Evolutionary conservation across 768 basidiomycete genomes (phyloP), one percentile per base, ranked within the genome.

Genomic region (Neoboletus subvelutipes): DNA sequence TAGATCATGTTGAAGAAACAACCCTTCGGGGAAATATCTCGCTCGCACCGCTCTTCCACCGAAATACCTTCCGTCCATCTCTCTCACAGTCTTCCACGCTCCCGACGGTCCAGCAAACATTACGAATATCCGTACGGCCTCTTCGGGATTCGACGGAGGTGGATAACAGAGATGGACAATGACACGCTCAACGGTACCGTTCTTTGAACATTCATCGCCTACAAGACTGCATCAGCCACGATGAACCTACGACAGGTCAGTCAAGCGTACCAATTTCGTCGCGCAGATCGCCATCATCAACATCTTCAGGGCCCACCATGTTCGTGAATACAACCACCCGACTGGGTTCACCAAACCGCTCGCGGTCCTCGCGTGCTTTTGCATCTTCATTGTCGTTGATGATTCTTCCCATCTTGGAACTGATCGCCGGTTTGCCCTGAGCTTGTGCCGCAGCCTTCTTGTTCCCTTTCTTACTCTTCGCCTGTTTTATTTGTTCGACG

Each of bases 11-110:
- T 71, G 76, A 18, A 65, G 61, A 65, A 88, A 92, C 43, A 72
- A 67, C 26, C 55, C 56, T 67, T 94, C 91, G 0, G 87, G 77
- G 67, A 87, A 95, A 68, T 94, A 95, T 64, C 88, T 78, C 41
- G 93, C 93, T 43, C 88, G 78, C 31, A 96, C 90, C 17, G 81
- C 80, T 61, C 88, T 80, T 11, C 96, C 96, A 13, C 90, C 94
- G 67, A 98, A 98, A 69, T 83, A 96, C 29, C 95, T 80, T 22
- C 94, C 96, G 64, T 98, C 93, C 51, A 98, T 79, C 70, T 96
- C 94, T 47, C 93, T 83, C 3, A 95, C 92, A 0, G 93, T 94
- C 73, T 93, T 92, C 95, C 94, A 98, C 7, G 95, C 96, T 12
- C 93, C 96, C 0, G 83, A 94, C 5, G 92, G 91, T 1, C 95